phyloP scores from a whole-genome alignment of 176 grass and related monocot genomes.

The Panicum miliaceum region DNA sequence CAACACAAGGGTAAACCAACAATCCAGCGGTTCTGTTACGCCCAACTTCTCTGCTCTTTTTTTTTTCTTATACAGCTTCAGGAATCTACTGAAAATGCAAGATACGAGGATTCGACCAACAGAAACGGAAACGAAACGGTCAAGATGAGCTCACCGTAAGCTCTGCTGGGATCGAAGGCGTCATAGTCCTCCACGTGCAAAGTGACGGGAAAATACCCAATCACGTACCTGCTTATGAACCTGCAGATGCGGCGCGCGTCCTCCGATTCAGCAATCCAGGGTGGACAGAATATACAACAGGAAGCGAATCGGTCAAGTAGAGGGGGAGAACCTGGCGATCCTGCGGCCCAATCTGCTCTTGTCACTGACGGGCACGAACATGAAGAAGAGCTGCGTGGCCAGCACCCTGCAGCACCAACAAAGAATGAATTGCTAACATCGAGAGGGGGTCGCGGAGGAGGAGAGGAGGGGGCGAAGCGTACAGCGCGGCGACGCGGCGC shows the following conservation, averaged over 20 bases:
- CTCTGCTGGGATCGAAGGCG: slow-evolving; percentile 65
- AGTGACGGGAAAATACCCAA: slow-evolving; percentile 83
- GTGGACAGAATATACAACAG: neutral
- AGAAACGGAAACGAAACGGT: neutral
- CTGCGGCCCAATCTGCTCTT: slow-evolving; percentile 62
- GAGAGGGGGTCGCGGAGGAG: neutral
- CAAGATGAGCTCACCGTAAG: slow-evolving; percentile 71
- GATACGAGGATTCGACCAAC: slow-evolving; percentile 13
- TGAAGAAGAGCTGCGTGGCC: slow-evolving; percentile 81
- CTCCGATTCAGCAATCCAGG: slow-evolving; percentile 32
- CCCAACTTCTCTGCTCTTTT: neutral
- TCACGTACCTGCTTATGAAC: slow-evolving; percentile 77
- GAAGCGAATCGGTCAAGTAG: neutral
- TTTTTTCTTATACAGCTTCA: neutral
- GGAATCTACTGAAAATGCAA: neutral
- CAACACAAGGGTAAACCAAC: neutral
- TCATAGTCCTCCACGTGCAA: slow-evolving; percentile 81
- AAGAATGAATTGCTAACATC: neutral
- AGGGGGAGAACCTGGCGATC: slow-evolving; percentile 60
- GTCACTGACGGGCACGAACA: slow-evolving; percentile 65
- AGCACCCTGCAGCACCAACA: slow-evolving; percentile 55
- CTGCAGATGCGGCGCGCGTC: slow-evolving; percentile 41
- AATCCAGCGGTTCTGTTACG: neutral
- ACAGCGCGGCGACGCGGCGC: slow-evolving; percentile 70
- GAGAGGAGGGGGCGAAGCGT: neutral